Evolutionary conservation across 768 basidiomycete species (phyloP).

Genomic region (Paxillus rubicundulus): DNA sequence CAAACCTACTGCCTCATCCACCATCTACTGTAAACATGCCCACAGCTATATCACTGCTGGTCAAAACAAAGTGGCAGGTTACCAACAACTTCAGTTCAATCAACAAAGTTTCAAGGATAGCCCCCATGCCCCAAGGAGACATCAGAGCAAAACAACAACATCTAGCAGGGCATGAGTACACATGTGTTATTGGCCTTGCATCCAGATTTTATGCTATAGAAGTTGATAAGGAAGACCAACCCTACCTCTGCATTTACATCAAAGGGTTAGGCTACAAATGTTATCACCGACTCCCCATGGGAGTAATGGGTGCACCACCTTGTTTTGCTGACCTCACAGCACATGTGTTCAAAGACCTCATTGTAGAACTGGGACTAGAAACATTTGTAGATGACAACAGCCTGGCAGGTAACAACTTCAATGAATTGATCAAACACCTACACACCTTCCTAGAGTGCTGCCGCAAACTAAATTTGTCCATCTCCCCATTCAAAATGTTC

Average conservation of each 20-base stretch:
- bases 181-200: conserved; percentile 19
- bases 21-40: neutral
- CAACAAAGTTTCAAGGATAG: conserved; percentile 32
- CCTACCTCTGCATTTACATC: conserved; percentile 35
- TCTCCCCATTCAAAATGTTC: conserved; percentile 2
- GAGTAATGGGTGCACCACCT: conserved; percentile 39
- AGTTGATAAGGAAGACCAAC: conserved; percentile 15
- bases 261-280: conserved; percentile 36
- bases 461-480: conserved; percentile 17
- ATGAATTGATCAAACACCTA: conserved; percentile 25
- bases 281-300: conserved; percentile 40
- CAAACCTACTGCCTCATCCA: neutral
- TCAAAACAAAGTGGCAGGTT: conserved; percentile 31
- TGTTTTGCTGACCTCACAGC: conserved; percentile 34
- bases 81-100: conserved; percentile 40
- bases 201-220: conserved; percentile 21
- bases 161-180: conserved; percentile 21
- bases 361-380: conserved; percentile 25
- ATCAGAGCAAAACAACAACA: conserved; percentile 37
- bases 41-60: neutral
- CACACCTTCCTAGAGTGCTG: conserved; percentile 25
- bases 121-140: conserved; percentile 37
- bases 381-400: conserved; percentile 41
- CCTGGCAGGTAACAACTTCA: conserved; percentile 31
- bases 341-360: conserved; percentile 20